Percentiles rank a stretch among this genome's conserved stretches.
phyloP scores from a whole-genome alignment of 164 flowering plant species.

The Protea cynaroides region DNA sequence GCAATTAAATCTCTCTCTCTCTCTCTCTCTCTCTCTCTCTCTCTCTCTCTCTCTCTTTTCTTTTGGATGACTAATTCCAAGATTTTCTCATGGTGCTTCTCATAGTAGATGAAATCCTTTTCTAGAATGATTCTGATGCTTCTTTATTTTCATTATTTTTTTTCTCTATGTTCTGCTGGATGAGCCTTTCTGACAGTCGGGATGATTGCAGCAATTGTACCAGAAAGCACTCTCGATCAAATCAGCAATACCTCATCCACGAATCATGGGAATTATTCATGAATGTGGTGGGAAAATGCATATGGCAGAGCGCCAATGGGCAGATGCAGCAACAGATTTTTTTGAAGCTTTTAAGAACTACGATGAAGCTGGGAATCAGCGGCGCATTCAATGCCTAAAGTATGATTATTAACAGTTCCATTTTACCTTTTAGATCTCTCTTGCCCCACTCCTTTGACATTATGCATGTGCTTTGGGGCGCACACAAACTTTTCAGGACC shows the following conservation, averaged over 20 bases:
- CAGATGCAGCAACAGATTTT: conserved; percentile 97
- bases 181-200: neutral
- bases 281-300: conserved; percentile 99
- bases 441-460: neutral
- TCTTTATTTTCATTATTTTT: too few species aligned
- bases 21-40: too few species aligned
- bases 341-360: conserved; percentile 99
- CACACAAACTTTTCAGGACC: neutral
- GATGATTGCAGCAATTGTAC: conserved; percentile 78
- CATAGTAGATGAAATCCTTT: too few species aligned
- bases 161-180: neutral
- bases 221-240: conserved; percentile 91
- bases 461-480: neutral
- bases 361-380: conserved; percentile 98
- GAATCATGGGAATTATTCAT: conserved; percentile 98
- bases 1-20: too few species aligned
- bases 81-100: too few species aligned
- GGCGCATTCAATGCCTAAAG: conserved; percentile 98
- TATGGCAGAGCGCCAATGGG: conserved; percentile 99
- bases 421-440: neutral
- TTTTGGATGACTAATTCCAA: too few species aligned
- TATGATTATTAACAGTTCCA: conserved; percentile 27
- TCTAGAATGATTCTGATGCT: too few species aligned
- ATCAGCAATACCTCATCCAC: conserved; percentile 98
- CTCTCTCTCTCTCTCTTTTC: too few species aligned